Conservation (phyloP, 2,329 filamentous ascomycete species). For the Akanthomyces uredinophilus region DNA sequence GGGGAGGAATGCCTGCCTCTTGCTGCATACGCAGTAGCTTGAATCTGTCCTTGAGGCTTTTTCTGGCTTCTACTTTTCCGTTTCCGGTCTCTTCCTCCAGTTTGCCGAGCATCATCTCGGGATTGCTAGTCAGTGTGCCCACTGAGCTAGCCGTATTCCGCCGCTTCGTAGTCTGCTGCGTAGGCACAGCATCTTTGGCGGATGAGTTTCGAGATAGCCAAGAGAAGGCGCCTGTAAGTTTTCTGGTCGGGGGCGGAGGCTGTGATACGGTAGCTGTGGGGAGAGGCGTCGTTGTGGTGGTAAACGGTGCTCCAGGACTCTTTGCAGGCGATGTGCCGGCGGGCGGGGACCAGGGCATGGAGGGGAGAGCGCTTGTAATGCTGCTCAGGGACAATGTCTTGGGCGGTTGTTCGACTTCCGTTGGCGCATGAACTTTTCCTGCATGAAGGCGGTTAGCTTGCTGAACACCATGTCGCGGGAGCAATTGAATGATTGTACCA, state of each 20-base stretch:
- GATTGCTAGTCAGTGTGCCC: conserved; percentile 72
- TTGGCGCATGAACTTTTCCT: conserved; percentile 17
- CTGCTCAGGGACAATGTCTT: conserved; percentile 62
- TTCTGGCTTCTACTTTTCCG: conserved; percentile 45
- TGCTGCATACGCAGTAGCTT: conserved; percentile 71
- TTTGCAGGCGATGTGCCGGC: conserved; percentile 43
- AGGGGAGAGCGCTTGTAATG: conserved; percentile 65
- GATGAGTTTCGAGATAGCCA: conserved; percentile 71
- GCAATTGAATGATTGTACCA: conserved; percentile 24
- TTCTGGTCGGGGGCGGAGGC: conserved; percentile 48
- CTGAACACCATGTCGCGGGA: background rate
- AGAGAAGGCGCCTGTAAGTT: conserved; percentile 81
- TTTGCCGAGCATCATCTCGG: conserved; percentile 71
- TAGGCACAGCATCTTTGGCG: conserved; percentile 52
- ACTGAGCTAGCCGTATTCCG: conserved; percentile 78
- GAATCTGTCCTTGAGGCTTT: conserved; percentile 72
- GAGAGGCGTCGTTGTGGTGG: conserved; percentile 33
- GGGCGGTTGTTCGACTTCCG: conserved; percentile 37
- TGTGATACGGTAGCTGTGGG: conserved; percentile 18
- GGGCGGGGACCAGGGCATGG: conserved; percentile 66
- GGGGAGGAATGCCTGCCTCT: conserved; percentile 54
- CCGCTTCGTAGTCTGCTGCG: conserved; percentile 35
- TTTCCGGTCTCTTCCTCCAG: conserved; percentile 64
- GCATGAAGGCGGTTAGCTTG: background rate
- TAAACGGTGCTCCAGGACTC: conserved; percentile 32